These are phyloP conservation scores for Rhamnella rubrinervis DNA, from an alignment of 331 rosid species.

Conservation along the genomic window DNA sequence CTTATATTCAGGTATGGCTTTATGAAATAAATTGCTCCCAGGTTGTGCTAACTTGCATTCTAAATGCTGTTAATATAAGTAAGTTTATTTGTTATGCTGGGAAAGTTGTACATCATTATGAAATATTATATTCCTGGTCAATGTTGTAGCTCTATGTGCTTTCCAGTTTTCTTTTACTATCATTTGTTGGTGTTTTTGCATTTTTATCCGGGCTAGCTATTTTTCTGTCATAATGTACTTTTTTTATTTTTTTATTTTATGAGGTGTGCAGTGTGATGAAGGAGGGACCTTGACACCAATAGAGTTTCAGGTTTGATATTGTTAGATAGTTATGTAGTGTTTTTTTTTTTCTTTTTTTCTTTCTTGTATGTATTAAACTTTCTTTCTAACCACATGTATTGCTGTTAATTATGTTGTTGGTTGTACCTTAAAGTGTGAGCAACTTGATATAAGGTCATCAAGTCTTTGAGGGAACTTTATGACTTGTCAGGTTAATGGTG, in stretches of 20 bases:
- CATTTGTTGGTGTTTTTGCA: background rate
- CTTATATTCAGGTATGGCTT: constrained; percentile 62
- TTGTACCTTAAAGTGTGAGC: background rate
- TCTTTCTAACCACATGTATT: background rate
- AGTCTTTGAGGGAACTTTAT: constrained; percentile 7
- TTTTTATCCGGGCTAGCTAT: background rate
- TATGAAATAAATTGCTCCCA: background rate
- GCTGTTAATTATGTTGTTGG: background rate
- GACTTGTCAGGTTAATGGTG: constrained; percentile 48
- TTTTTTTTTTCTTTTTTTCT: background rate
- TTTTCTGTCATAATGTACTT: background rate
- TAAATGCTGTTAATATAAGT: background rate
- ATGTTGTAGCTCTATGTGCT: background rate
- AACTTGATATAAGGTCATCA: background rate
- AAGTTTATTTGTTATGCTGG: no score
- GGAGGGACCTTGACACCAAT: constrained; percentile 57
- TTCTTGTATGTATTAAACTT: background rate
- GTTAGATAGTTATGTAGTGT: background rate
- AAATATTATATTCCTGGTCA: no score
- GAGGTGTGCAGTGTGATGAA: constrained; percentile 53
- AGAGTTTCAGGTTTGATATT: constrained; percentile 51
- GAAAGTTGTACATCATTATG: no score
- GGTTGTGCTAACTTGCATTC: background rate
- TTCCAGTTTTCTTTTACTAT: background rate
- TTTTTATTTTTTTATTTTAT: background rate